Evolutionary conservation across 805 yeast genomes (phyloP), one percentile per base, ranked within the genome.

Genomic region (Ogataea wickerhamii): DNA sequence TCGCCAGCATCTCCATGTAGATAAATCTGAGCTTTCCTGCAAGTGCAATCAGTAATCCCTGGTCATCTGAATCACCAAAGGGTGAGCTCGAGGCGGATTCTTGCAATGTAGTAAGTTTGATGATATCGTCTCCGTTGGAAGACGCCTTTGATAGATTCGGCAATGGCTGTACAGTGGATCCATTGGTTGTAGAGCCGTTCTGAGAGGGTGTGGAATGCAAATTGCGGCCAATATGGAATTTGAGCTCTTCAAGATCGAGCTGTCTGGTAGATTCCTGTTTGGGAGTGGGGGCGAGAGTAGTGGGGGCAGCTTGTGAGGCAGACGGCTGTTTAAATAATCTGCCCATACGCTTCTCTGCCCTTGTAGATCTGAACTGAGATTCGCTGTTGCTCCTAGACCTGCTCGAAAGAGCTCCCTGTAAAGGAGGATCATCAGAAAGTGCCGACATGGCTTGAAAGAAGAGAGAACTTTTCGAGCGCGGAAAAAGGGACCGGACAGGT

Each of bases 261-360:
- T 51, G 54, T 18, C 44, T 40, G n/a, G n/a, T n/a, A 29, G 32
- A 32, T 33, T 49, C 49, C 18, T 41, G 7, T 26, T 37, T 44
- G 25, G 29, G 8, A 28, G 14, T 18, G 23, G 18, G 21, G 28
- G 31, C 18, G 23, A 37, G 10, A 11, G 31, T 36, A 5, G 52
- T 25, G 11, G 44, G 23, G 11, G 47, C 17, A 13, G 41, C 30
- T 13, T 40, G 13, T 1, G 47, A 24, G 2, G 52, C 16, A 13
- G 44, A 32, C 1, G 55, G 40, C 27, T 50, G 61, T 35, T 60
- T 56, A 39, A 60, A 60, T 12, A 60, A 38, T 16, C 65, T 44
- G 0, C 64, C 65, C 61, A 56, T 59, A 20, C 65, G 45, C 32
- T 60, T 60, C 29, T 60, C 65, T 4, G 65, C 65, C 24, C 61